Base-by-base conservation (phyloP, 495 filamentous ascomycete genomes). In the Podospora anserina region DNA sequence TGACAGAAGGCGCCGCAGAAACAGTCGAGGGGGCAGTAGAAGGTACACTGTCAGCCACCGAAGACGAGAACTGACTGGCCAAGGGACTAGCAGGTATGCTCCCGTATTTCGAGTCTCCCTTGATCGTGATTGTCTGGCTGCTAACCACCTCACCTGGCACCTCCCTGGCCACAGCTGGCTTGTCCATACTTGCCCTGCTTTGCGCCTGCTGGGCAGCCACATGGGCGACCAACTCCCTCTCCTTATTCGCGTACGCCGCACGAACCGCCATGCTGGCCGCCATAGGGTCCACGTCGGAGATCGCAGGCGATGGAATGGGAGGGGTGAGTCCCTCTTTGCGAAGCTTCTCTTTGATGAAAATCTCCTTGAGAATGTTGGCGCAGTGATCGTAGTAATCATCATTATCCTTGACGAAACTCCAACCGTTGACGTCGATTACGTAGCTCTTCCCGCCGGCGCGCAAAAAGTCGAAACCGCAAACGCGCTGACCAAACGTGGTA, bases 381-480 rank as follows among this genome's bases (percentile, higher is more conserved):
- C 90, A 94, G 73, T 91, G 91, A 74, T 98, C 92, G 73, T 99
- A 99, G 73, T 99, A 99, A 60, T 96, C 93, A 59, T 97, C 93
- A 75, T 99, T 99, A 78, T 99, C 95, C 78, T 99, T 99, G 75
- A 99, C 95, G 75, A 99, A 99, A 74, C 94, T 97, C 95, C 95
- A 99, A 19, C 95, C 95, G 78, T 99, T 99, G 68, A 99, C 96
- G 75, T 99, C 95, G 69, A 99, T 98, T 16, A 99, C 95, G 79
- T 92, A 98, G 77, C 94, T 98, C 78, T 90, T 92, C 18, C 92
- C 91, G 28, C 86, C 88, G 2, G 92, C 91, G 19, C 95, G 89
- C 64, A 99, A 86, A 73, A 99, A 85, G 76, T 99, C 95, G 75
- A 99, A 99, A 4, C 95, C 95, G 76, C 95, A 99, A 16, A 99